Conservation (phyloP, 1,284 basidiomycete genomes). For the Cutaneotrichosporon spelunceum region DNA sequence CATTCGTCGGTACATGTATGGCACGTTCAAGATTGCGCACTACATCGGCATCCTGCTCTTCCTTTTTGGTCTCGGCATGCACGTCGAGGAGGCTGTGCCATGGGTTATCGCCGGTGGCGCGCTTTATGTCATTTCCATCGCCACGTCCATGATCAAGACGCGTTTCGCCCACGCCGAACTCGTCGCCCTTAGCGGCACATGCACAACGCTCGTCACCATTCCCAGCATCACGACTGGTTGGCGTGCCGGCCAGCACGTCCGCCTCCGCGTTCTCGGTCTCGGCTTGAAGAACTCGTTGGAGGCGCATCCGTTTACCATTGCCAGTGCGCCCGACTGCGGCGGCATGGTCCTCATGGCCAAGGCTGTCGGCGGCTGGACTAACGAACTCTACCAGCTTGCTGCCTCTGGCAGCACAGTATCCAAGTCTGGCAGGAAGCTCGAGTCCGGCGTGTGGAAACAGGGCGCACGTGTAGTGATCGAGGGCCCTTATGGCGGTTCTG, state of each 20-base stretch:
- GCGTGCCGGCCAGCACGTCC: constrained; percentile 53
- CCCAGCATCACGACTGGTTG: constrained; percentile 47
- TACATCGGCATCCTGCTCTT: constrained; percentile 32
- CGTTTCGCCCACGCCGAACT: constrained; percentile 41
- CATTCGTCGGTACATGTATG: constrained; percentile 38
- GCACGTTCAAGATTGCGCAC: constrained; percentile 54
- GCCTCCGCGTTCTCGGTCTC: constrained; percentile 44
- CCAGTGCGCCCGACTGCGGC: constrained; percentile 46
- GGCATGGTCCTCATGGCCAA: constrained; percentile 48
- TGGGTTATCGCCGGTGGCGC: constrained; percentile 62
- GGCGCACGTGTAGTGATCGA: constrained; percentile 37
- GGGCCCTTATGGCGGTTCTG: constrained; percentile 50
- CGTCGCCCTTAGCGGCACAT: constrained; percentile 35
- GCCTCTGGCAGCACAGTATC: constrained; percentile 3
- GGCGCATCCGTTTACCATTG: constrained; percentile 53
- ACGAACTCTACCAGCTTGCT: constrained; percentile 35
- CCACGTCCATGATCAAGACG: constrained; percentile 41
- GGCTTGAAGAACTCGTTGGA: constrained; percentile 34
- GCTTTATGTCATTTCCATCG: constrained; percentile 52
- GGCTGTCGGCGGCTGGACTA: constrained; percentile 48
- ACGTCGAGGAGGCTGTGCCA: constrained; percentile 58
- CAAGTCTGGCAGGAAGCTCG: background rate
- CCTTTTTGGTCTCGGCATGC: constrained; percentile 18
- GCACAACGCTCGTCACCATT: constrained; percentile 46
- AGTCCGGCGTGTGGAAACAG: constrained; percentile 13